phyloP scores from a whole-genome alignment of 192 early-diverging fungal genomes.

The Irineochytrium annulatum region DNA sequence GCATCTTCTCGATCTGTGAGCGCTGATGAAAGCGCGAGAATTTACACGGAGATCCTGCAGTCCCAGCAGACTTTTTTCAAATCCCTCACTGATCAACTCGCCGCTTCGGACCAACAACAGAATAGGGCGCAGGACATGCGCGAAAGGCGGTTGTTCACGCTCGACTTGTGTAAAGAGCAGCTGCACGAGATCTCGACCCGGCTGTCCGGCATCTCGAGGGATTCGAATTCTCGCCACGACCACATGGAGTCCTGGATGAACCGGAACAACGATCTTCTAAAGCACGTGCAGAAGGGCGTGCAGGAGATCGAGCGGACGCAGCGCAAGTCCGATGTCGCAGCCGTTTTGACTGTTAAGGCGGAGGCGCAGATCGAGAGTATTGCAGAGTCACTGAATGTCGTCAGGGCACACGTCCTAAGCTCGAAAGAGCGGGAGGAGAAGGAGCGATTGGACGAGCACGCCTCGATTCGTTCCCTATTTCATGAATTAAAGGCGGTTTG shows the following conservation, averaged over 20 bases:
- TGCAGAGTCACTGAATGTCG: no score
- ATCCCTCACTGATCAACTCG: no score
- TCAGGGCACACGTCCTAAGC: no score
- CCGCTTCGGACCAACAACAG: no score
- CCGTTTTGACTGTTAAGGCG: background rate
- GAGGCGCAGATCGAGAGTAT: no score
- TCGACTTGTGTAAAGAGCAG: background rate
- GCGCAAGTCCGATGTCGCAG: background rate
- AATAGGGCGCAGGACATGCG: no score
- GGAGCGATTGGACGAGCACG: background rate
- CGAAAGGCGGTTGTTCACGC: no score
- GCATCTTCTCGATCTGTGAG: background rate
- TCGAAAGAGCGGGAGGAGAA: background rate
- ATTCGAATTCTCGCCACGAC: slow-evolving; percentile 11
- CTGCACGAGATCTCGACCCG: slow-evolving; percentile 7
- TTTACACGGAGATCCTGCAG: background rate
- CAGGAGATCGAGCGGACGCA: slow-evolving; percentile 16
- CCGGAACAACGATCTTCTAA: slow-evolving; percentile 16
- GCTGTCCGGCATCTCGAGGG: slow-evolving; percentile 1
- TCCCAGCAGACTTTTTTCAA: background rate
- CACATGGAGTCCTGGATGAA: slow-evolving; percentile 23
- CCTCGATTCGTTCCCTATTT: no score
- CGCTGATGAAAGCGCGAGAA: background rate
- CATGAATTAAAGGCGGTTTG: no score
- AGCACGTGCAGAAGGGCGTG: slow-evolving; percentile 16